Evolutionary conservation across 2,329 filamentous ascomycete species (phyloP).

Genomic region (Penicillium janthinellum): DNA sequence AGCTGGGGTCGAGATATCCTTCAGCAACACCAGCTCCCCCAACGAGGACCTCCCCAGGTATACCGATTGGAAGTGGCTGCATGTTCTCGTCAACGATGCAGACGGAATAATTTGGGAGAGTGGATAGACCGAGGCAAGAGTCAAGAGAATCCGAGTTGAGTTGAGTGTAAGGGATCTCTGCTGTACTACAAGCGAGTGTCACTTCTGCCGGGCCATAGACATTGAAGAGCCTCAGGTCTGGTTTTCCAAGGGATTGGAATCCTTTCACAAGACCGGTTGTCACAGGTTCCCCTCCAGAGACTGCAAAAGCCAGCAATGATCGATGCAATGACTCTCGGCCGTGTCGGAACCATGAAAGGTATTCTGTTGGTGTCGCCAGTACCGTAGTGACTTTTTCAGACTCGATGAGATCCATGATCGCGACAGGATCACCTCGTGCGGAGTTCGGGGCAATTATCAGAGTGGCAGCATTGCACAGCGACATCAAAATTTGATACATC

Average conservation of each 20-base stretch:
- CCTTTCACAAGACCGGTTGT: conserved; percentile 8
- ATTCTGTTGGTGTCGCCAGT: conserved; percentile 25
- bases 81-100: conserved; percentile 47
- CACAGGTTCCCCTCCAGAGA: conserved; percentile 28
- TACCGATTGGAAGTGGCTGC: conserved; percentile 43
- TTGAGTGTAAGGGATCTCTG: conserved; percentile 23
- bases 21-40: conserved; percentile 29
- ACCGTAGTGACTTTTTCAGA: conserved; percentile 22
- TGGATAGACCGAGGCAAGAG: conserved; percentile 17
- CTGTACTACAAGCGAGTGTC: conserved; percentile 21
- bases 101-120: conserved; percentile 41
- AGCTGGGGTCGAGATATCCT: conserved; percentile 18
- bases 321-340: conserved; percentile 10
- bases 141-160: not conserved
- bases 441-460: conserved; percentile 18
- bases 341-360: conserved; percentile 19
- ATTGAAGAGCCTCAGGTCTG: conserved; percentile 24
- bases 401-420: conserved; percentile 20
- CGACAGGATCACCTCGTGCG: conserved; percentile 21
- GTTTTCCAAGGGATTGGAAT: conserved; percentile 17
- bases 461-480: conserved; percentile 21
- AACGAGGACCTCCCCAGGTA: conserved; percentile 49
- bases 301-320: conserved; percentile 13
- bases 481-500: conserved; percentile 23
- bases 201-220: conserved; percentile 35